Conservation (phyloP, 768 basidiomycete genomes). For the Naganishia kalamii region DNA sequence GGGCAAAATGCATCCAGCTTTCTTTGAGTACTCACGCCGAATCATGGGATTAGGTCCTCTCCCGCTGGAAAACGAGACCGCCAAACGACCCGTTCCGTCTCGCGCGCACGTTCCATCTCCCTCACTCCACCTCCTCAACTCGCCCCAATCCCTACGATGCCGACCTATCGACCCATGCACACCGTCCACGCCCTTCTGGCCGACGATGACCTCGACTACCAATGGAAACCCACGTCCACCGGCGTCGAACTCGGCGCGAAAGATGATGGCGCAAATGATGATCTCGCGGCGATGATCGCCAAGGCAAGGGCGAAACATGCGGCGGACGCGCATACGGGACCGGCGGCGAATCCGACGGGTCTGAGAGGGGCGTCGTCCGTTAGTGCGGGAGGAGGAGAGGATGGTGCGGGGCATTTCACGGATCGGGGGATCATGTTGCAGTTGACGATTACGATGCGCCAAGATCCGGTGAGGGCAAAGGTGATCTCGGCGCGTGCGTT, state of each 20-base stretch:
- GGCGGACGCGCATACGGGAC: not conserved
- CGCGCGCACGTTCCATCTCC: not conserved
- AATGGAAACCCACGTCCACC: conserved; percentile 3
- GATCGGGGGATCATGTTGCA: conserved; percentile 4
- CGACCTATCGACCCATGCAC: not conserved
- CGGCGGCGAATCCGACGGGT: not conserved
- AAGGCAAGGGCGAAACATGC: not conserved
- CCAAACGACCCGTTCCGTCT: not conserved
- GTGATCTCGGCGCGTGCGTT: not conserved
- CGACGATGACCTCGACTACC: not conserved
- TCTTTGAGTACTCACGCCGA: not conserved
- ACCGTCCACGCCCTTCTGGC: not conserved
- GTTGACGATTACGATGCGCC: conserved; percentile 1
- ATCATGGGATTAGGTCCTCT: not conserved
- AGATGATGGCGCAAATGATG: not conserved
- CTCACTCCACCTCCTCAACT: conserved; percentile 5
- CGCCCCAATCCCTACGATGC: not conserved
- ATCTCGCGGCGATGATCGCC: conserved; percentile 3
- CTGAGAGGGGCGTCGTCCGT: not conserved
- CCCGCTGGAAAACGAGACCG: not conserved
- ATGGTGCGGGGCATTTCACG: not conserved
- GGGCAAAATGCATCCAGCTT: not conserved
- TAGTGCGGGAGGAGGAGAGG: not conserved
- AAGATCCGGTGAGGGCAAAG: conserved; percentile 12
- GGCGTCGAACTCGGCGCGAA: not conserved